Evolutionary conservation across 2,329 filamentous ascomycete genomes (phyloP), one percentile per base, ranked within the genome.

Genomic region (Grosmannia penicillata): DNA sequence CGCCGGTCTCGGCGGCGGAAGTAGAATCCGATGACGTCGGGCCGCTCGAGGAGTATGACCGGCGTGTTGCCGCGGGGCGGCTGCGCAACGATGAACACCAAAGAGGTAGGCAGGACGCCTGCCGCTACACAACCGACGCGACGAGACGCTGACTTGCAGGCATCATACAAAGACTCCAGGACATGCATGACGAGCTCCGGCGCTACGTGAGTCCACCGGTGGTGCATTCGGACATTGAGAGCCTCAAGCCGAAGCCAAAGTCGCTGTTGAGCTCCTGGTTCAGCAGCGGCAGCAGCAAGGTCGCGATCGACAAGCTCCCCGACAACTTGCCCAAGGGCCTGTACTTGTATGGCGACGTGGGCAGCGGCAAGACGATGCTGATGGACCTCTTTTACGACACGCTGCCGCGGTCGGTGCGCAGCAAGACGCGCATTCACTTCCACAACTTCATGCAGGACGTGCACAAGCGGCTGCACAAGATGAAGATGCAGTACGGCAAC

Each of bases 381-480:
- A 98, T 98, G 91, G 89, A 98, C 55, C 66, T 98, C 36, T 95
- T 96, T 58, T 94, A 87, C 62, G 87, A 96, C 47, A 95, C 89
- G 0, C 65, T 96, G 18, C 91, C 91, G 0, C 56, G 65, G 14
- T 79, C 80, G 43, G 86, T 96, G 47, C 71, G 68, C 41, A 75
- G 76, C 24, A 95, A 94, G 63, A 93, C 80, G 33, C 72, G 91
- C 34, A 95, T 98, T 52, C 91, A 98, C 63, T 98, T 98, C 60
- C 86, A 96, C 65, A 94, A 94, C 57, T 98, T 98, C 65, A 98
- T 98, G 91, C 91, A 96, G 58, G 83, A 93, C 57, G 81, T 96
- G 35, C 91, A 98, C 62, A 85, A 80, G 57, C 72, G 89, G 43
- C 64, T 96, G 51, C 91, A 96, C 63, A 76, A 75, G 54, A 78